Evolutionary conservation across 352 stramenopile species (phyloP).

Genomic region (Peronospora farinosa): DNA sequence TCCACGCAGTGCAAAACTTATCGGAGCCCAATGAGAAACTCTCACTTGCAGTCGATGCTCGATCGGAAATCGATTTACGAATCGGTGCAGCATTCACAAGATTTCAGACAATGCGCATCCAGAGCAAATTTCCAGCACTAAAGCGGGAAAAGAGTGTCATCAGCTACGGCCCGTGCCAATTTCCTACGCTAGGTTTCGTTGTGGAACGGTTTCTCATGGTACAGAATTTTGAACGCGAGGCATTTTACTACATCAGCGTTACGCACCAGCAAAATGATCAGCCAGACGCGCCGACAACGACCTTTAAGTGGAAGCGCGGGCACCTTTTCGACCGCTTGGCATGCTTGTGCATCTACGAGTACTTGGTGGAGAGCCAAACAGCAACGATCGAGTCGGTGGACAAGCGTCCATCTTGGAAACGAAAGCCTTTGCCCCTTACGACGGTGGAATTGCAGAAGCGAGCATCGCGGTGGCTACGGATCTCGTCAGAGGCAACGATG

Average conservation of each 20-base stretch:
- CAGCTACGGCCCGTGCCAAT: slow-evolving; percentile 99
- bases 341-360: slow-evolving; percentile 90
- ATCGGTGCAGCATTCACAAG: slow-evolving; percentile 92
- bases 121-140: slow-evolving; percentile 66
- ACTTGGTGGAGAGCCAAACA: slow-evolving; percentile 52
- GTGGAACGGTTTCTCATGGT: slow-evolving; percentile 91
- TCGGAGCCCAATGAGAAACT: slow-evolving; percentile 72
- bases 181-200: slow-evolving; percentile 97
- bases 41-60: slow-evolving; percentile 82
- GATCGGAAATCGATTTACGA: slow-evolving; percentile 92
- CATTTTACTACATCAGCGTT: slow-evolving; percentile 95
- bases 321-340: slow-evolving; percentile 94
- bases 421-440: slow-evolving; percentile 93
- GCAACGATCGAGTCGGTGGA: slow-evolving; percentile 64
- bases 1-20: slow-evolving; percentile 82
- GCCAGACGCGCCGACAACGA: slow-evolving; percentile 52
- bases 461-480: slow-evolving; percentile 91
- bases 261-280: slow-evolving; percentile 53
- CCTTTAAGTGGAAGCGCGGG: slow-evolving; percentile 93
- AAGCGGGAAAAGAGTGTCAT: slow-evolving; percentile 87
- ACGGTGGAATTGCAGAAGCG: slow-evolving; percentile 99
- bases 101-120: slow-evolving; percentile 93
- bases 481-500: slow-evolving; percentile 96
- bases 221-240: slow-evolving; percentile 94
- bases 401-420: slow-evolving; percentile 87